Percentiles rank a stretch among this genome's conserved stretches.
Conservation (phyloP, 2,329 filamentous ascomycete genomes). For the Pseudonectria buxi region DNA sequence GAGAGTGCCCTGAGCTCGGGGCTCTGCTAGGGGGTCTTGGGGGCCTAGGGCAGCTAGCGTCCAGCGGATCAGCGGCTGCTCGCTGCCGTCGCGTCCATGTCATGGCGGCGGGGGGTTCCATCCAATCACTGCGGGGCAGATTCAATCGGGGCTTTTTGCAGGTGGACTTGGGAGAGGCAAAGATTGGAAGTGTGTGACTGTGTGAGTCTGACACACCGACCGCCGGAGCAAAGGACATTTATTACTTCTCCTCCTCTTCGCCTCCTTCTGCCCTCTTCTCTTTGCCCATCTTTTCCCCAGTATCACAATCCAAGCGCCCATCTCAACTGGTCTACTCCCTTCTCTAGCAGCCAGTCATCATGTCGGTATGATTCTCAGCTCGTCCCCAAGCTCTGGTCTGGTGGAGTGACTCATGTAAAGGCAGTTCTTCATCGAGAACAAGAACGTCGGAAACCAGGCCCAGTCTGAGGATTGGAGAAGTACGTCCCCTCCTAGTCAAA, state of each 20-base stretch:
- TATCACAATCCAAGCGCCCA: too few species aligned
- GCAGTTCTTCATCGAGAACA: constrained; percentile 69
- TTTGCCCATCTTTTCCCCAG: too few species aligned
- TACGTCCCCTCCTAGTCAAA: constrained; percentile 36
- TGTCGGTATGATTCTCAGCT: constrained; percentile 19
- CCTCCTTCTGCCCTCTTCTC: constrained; percentile 2
- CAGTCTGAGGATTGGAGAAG: constrained; percentile 78
- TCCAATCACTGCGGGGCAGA: constrained; percentile 18
- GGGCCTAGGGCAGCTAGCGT: too few species aligned
- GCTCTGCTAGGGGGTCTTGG: too few species aligned
- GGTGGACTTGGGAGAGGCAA: too few species aligned
- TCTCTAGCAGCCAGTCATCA: constrained; percentile 17
- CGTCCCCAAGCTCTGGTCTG: constrained; percentile 4
- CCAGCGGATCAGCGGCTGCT: too few species aligned
- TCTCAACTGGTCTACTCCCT: too few species aligned
- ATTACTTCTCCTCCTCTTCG: constrained; percentile 3
- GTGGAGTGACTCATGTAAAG: constrained; percentile 23
- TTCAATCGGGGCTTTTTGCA: constrained; percentile 5
- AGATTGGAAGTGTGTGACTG: too few species aligned
- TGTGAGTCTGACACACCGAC: constrained; percentile 17
- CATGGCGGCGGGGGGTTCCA: constrained; percentile 9
- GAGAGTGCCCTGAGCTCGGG: too few species aligned
- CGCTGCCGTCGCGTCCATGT: not conserved
- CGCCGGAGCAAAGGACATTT: constrained; percentile 18
- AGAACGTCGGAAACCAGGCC: constrained; percentile 67